A percentile compares a stretch with the other conserved stretches of the same genome.
Conservation (phyloP, 2,329 filamentous ascomycete species). For the Ophiostoma ulmi region DNA sequence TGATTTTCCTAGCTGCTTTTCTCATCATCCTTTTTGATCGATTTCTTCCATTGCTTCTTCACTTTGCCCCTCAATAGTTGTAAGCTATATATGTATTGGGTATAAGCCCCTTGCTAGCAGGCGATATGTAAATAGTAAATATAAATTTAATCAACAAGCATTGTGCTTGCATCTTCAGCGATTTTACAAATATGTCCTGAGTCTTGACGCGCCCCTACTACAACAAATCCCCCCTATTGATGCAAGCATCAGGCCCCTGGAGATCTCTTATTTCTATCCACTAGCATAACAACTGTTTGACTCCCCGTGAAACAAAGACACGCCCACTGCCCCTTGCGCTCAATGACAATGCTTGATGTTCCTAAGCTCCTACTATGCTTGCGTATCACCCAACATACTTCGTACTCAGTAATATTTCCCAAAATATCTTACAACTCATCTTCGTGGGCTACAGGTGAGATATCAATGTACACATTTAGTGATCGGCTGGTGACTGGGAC, state of each 20-base stretch:
- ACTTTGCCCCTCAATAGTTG: not conserved
- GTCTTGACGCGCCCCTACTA: not conserved
- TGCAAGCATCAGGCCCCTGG: not conserved
- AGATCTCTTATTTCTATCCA: not conserved
- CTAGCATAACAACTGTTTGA: too few relatives aligned
- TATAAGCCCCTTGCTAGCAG: not conserved
- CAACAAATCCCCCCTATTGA: not conserved
- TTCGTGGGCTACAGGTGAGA: not conserved
- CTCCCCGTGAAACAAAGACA: not conserved
- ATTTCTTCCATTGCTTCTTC: not conserved
- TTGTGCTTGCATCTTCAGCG: not conserved
- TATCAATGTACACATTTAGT: constrained; percentile 3
- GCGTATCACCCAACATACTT: too few relatives aligned
- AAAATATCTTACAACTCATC: too few relatives aligned
- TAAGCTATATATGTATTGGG: too few relatives aligned
- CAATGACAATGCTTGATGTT: too few relatives aligned
- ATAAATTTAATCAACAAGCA: not conserved
- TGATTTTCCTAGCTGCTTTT: not conserved
- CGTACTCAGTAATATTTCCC: too few relatives aligned
- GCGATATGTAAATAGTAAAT: not conserved
- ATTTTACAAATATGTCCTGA: not conserved
- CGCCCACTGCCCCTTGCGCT: not conserved
- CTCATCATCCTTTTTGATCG: not conserved
- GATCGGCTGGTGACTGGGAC: not conserved
- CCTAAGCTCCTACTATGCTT: not conserved